Evolutionary conservation across 2,329 filamentous ascomycete genomes (phyloP).

Genomic region (Hypoxylon sp.): DNA sequence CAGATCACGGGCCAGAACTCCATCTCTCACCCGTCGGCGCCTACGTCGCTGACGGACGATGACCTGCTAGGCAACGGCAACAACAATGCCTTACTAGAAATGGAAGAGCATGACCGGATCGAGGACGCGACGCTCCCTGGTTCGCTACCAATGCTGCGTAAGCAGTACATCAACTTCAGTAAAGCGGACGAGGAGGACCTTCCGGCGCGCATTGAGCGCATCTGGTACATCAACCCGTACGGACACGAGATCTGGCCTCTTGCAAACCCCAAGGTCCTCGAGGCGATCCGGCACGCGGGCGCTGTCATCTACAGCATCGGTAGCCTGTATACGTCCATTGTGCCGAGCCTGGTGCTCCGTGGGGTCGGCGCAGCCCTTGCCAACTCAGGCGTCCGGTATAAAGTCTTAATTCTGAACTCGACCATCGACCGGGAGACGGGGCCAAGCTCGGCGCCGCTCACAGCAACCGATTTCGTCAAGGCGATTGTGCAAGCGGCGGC

Average conservation of each 20-base stretch:
- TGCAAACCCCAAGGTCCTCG: conserved; percentile 84
- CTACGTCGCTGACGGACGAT: conserved; percentile 66
- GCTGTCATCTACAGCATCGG: conserved; percentile 93
- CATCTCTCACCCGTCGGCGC: conserved; percentile 85
- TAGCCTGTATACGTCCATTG: conserved; percentile 90
- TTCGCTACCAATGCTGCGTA: conserved; percentile 82
- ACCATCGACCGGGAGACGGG: conserved; percentile 90
- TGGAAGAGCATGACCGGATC: conserved; percentile 72
- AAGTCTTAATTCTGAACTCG: conserved; percentile 89
- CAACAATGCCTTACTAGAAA: conserved; percentile 53
- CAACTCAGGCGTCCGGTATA: conserved; percentile 66
- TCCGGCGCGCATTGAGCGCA: conserved; percentile 80
- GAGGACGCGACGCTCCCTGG: conserved; percentile 88
- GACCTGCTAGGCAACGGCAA: conserved; percentile 37
- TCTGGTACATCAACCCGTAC: conserved; percentile 99
- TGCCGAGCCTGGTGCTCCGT: conserved; percentile 84
- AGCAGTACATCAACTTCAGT: conserved; percentile 85
- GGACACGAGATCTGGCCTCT: conserved; percentile 93
- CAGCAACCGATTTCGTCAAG: conserved; percentile 84
- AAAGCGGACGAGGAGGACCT: conserved; percentile 84
- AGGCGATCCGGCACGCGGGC: conserved; percentile 74
- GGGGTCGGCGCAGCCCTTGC: conserved; percentile 77
- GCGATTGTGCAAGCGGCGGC: conserved; percentile 83
- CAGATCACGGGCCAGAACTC: conserved; percentile 92
- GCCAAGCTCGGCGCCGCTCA: conserved; percentile 74